phyloP scores from a whole-genome alignment of 208 protist species.

The Leishmania tropica region DNA sequence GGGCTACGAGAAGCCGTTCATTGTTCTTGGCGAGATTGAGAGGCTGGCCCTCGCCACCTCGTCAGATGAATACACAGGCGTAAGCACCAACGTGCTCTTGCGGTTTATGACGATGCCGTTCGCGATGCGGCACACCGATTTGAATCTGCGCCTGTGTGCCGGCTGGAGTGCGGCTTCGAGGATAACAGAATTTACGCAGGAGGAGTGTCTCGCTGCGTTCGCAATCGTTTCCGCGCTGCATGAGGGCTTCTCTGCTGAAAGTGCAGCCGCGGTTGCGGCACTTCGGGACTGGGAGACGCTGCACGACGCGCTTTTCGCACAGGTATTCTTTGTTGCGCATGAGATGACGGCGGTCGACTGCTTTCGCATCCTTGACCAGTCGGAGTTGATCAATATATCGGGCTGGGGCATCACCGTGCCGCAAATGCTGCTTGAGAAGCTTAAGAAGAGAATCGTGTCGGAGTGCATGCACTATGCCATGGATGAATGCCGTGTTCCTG shows the following conservation, averaged over 20 bases:
- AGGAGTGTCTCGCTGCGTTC: conserved; percentile 31
- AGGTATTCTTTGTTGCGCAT: conserved; percentile 41
- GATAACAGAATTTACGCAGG: conserved; percentile 25
- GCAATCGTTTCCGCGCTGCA: conserved; percentile 22
- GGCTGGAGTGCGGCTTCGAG: conserved; percentile 18
- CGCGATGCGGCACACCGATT: neutral
- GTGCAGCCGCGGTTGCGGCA: conserved; percentile 4
- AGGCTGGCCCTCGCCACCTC: conserved; percentile 25
- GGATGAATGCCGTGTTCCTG: conserved; percentile 5
- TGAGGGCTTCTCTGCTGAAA: conserved; percentile 13
- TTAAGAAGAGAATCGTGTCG: conserved; percentile 46
- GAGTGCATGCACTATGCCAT: conserved; percentile 14
- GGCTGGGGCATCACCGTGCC: conserved; percentile 41
- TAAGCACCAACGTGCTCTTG: conserved; percentile 25
- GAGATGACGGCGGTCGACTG: conserved; percentile 43
- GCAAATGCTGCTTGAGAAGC: conserved; percentile 41
- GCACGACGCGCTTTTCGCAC: conserved; percentile 63
- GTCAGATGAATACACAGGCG: conserved; percentile 14
- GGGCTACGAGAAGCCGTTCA: conserved; percentile 51
- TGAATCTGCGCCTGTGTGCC: conserved; percentile 18
- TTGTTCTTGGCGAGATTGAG: conserved; percentile 55
- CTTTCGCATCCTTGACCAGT: conserved; percentile 49
- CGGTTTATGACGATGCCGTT: conserved; percentile 33
- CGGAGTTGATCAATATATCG: conserved; percentile 62
- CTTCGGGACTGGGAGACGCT: conserved; percentile 35